Evolutionary conservation across 2,329 filamentous ascomycete species (phyloP), one percentile per base, ranked within the genome.

Genomic region (Penicillium sp.): DNA sequence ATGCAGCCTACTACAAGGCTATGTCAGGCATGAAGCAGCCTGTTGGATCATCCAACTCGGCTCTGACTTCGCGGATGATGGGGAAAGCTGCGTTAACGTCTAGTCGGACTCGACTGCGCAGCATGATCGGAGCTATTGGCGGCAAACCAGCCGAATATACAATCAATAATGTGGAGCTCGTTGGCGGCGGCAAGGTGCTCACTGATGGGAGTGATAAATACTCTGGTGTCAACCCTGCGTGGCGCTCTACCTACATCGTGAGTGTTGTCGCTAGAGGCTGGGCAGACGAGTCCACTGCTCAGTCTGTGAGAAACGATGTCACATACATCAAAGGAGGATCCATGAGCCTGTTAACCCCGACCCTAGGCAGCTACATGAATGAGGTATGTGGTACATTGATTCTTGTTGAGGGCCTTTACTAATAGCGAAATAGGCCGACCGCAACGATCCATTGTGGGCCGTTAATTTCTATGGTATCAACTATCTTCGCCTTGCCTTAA

Each of bases 211-310:
- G 0, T 1, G 54, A 59, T 31, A 37, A 46, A 1, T 62, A 81
- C 40, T 78, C 80, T 28, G 70, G 80, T 0, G 74, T 81, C 3
- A 77, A 78, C 36, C 81, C 81, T 0, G 79, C 80, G 0, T 86
- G 82, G 81, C 73, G 82, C 16, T 76, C 61, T 16, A 71, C 78
- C 0, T 70, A 73, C 51, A 57, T 73, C 37, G 62, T 69, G 48
- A 63, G 69, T 26, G 65, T 72, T 19, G 67, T 73, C 4, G 64
- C 68, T 0, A 33, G 62, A 8, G 52, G 55, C 5, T 64, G 62
- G 61, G 30, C 55, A 1, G 61, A 59, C 10, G 50, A 50, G 1
- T 58, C 57, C 4, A 57, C 58, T 2, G 60, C 58, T 1, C 48
- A 64, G 12, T 58, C 55, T 3, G 60, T 69, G 19, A 61, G 65